Evolutionary conservation across 192 early-diverging fungal species (phyloP).

Genomic region (Coemansia sp.): DNA sequence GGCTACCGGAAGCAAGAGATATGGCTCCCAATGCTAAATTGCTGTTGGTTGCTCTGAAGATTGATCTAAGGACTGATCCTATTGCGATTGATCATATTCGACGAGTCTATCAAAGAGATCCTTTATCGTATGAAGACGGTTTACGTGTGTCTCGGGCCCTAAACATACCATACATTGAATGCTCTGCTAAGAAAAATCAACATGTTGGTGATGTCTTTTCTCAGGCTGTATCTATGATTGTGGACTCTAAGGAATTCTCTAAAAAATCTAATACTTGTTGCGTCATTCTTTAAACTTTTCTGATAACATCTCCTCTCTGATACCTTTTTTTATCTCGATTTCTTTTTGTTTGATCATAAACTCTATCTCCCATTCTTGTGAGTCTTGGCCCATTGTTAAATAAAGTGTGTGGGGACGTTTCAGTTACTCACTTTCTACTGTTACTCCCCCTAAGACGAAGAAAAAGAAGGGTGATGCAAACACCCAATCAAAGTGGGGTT

Average conservation of each 20-base stretch:
- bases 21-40: constrained; percentile 52
- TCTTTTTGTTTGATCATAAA: constrained; percentile 2
- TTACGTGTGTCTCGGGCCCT: constrained; percentile 61
- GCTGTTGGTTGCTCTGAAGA: constrained; percentile 46
- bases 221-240: constrained; percentile 11
- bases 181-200: constrained; percentile 60
- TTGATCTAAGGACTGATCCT: constrained; percentile 44
- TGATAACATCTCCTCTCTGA: neutral
- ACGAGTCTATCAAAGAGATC: constrained; percentile 23
- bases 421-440: too few relatives aligned
- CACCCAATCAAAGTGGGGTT: too few relatives aligned
- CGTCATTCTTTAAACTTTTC: constrained; percentile 18
- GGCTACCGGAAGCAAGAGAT: constrained; percentile 28
- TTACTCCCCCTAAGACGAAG: too few relatives aligned
- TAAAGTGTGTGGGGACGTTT: too few relatives aligned
- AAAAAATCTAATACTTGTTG: constrained; percentile 17
- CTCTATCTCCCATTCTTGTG: too few relatives aligned
- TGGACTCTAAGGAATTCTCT: constrained; percentile 11
- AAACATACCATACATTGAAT: constrained; percentile 76
- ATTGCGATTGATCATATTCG: constrained; percentile 52
- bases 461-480: too few relatives aligned
- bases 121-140: constrained; percentile 55
- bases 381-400: too few relatives aligned
- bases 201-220: constrained; percentile 53
- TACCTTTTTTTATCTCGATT: neutral